These are phyloP conservation scores for Simplicillium aogashimaense DNA, from an alignment of 2,329 filamentous ascomycete genomes.

Conservation along the genomic window DNA sequence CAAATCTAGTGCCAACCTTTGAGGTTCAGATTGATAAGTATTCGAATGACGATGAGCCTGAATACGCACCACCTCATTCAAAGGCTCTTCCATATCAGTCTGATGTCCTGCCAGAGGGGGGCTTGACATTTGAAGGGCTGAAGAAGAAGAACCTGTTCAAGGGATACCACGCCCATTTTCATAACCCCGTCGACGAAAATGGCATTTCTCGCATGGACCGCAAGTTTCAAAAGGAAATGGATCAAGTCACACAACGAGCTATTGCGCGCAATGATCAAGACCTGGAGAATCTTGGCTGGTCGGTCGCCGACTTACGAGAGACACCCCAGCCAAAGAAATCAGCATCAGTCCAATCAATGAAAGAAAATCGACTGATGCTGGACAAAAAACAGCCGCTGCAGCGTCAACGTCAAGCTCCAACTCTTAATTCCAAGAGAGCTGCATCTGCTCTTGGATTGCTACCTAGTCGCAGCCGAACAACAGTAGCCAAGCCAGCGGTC, in stretches of 20 bases:
- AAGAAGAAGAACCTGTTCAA: constrained; percentile 49
- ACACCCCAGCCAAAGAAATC: constrained; percentile 12
- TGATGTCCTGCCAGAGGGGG: constrained; percentile 52
- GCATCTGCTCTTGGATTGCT: constrained; percentile 36
- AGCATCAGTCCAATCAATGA: background rate
- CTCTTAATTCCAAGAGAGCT: constrained; percentile 37
- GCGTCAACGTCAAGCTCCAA: constrained; percentile 8
- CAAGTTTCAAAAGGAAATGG: constrained; percentile 45
- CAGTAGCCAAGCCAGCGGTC: constrained; percentile 1
- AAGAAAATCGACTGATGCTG: background rate
- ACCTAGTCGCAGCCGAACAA: constrained; percentile 8
- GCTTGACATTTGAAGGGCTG: constrained; percentile 46
- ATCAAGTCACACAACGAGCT: constrained; percentile 41
- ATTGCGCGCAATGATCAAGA: constrained; percentile 60
- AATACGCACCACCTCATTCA: constrained; percentile 76
- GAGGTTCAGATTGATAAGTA: constrained; percentile 47
- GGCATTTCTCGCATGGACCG: constrained; percentile 54
- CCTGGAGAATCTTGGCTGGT: constrained; percentile 53
- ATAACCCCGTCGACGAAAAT: constrained; percentile 56
- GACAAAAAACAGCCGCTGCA: background rate
- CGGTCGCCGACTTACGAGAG: constrained; percentile 44
- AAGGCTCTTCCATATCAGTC: constrained; percentile 58
- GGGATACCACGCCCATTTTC: constrained; percentile 52
- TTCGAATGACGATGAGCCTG: constrained; percentile 49
- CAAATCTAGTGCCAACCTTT: constrained; percentile 47